Percentiles rank a stretch among this genome's conserved stretches.
Evolutionary conservation across 2,329 filamentous ascomycete species (phyloP).

Genomic region (Aspergillus piperis): DNA sequence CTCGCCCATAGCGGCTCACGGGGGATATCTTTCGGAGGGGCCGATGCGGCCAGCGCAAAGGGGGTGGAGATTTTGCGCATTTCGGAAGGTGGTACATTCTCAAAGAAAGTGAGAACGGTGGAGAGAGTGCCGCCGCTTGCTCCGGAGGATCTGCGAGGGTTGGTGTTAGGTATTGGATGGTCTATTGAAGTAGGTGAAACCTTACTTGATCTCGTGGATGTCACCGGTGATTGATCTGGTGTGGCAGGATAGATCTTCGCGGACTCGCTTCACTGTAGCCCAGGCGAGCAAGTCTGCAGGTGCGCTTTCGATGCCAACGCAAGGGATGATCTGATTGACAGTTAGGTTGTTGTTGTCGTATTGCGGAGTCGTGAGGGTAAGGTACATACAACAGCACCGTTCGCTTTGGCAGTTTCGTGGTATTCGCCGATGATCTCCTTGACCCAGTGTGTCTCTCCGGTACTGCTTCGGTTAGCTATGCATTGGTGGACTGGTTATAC

Average conservation of each 20-base stretch:
- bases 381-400: conserved; percentile 58
- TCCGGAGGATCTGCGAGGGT: conserved; percentile 37
- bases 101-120: conserved; percentile 63
- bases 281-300: conserved; percentile 59
- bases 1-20: conserved; percentile 31
- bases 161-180: conserved; percentile 5
- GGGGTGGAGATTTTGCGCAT: conserved; percentile 52
- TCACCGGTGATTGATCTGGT: conserved; percentile 55
- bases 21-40: conserved; percentile 36
- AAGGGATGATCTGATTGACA: conserved; percentile 55
- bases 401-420: conserved; percentile 60
- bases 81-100: conserved; percentile 47
- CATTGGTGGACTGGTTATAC: not conserved
- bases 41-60: conserved; percentile 53
- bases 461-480: conserved; percentile 39
- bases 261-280: conserved; percentile 55
- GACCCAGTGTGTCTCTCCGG: conserved; percentile 66
- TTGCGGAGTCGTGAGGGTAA: not conserved
- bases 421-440: conserved; percentile 64
- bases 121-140: conserved; percentile 64
- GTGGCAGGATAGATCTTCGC: conserved; percentile 52
- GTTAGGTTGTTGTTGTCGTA: not conserved
- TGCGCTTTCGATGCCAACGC: conserved; percentile 62
- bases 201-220: conserved; percentile 56
- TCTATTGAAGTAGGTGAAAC: conserved; percentile 8